A percentile compares a stretch with the other conserved stretches of the same genome.
Conservation (phyloP, 257 asterid species). For the Verbena officinalis region DNA sequence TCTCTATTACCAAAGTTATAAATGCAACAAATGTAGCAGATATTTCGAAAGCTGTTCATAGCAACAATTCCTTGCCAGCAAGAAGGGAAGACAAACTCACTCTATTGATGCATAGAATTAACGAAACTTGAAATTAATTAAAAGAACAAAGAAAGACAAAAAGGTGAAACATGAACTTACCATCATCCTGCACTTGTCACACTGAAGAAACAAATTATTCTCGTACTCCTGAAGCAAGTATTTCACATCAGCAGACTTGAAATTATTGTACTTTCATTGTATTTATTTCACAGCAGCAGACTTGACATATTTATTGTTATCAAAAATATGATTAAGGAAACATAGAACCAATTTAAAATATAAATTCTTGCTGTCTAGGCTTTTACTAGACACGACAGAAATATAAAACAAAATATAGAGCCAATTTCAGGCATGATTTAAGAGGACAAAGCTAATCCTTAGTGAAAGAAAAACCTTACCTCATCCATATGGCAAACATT, state of each 20-base stretch:
- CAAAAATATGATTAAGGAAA: conserved; percentile 21
- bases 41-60: conserved; percentile 23
- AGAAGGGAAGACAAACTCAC: conserved; percentile 22
- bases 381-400: conserved; percentile 21
- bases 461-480: conserved; percentile 47
- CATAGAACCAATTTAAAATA: conserved; percentile 10
- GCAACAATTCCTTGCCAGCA: conserved; percentile 26
- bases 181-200: conserved; percentile 99
- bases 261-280: not conserved
- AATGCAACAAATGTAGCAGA: not conserved
- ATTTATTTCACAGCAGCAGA: conserved; percentile 37
- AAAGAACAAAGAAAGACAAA: conserved; percentile 21
- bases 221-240: conserved; percentile 85
- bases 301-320: conserved; percentile 15
- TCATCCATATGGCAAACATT: conserved; percentile 99
- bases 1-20: conserved; percentile 16
- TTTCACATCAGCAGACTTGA: conserved; percentile 32
- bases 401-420: conserved; percentile 32
- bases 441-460: conserved; percentile 9
- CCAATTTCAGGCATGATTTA: conserved; percentile 23
- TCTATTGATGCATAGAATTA: conserved; percentile 14
- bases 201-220: conserved; percentile 95
- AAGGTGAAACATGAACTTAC: conserved; percentile 44
- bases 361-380: conserved; percentile 25
- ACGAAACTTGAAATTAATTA: conserved; percentile 15